Evolutionary conservation across 345 rosid species (phyloP), one percentile per base, ranked within the genome.

Genomic region (Citrus hindsii): DNA sequence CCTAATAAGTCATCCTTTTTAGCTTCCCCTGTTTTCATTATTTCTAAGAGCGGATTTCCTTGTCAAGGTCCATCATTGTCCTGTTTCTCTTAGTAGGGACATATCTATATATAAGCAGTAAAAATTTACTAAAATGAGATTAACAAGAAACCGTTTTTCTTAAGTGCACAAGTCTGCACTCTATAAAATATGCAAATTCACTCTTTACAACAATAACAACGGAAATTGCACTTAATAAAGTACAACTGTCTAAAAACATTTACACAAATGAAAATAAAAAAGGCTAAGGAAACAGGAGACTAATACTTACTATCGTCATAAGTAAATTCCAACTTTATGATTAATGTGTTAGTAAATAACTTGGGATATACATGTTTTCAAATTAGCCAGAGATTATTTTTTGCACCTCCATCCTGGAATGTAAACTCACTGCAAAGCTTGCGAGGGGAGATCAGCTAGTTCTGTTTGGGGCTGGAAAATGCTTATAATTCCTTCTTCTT

Each of bases 341-440:
- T 42, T 10, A 42, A 3, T 42, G 48, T 2, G 48, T 10, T 42
- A 12, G 14, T 42, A 42, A 42, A 42, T 4, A 66, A 33, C 13
- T 19, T 14, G 14, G 48, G 48, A 42, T 42, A 42, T 9, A 37
- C 12, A 42, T 42, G 14, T 10, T 42, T 42, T 42, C 48, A 42
- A 42, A 24, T 66, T 75, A 3, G 38, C 35, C 65, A 3, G 19
- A 21, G 48, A 42, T 42, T 42, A 22, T 59, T 84, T 42, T 42
- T 10, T 42, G 48, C 48, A 85, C 90, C 90, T 84, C 88, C 82
- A 83, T 59, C 92, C 89, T 0, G 87, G 89, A 38, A 87, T 68
- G 61, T 79, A 76, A 35, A 76, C 65, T 0, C 79, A 70, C 35
- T 5, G 76, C 0, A 63, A 0, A 28, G 3, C 74, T 69, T 74